phyloP scores from a whole-genome alignment of 2,329 filamentous ascomycete genomes.

The Ceratocystis diversiconidia region DNA sequence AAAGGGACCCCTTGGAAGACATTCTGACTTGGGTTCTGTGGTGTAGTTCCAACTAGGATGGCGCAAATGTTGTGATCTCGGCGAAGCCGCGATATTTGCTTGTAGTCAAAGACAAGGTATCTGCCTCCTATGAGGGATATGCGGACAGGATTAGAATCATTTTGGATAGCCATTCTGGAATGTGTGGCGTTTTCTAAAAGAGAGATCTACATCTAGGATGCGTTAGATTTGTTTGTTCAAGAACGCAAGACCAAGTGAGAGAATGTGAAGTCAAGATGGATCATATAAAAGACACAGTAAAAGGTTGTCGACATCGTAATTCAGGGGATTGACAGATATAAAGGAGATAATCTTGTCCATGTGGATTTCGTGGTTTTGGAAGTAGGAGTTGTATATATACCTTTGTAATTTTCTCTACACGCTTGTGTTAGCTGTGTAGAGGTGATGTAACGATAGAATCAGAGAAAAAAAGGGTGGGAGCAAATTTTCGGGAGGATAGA shows the following conservation, averaged over 20 bases:
- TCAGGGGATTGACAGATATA: slow-evolving; percentile 48
- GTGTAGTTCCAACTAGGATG: slow-evolving; percentile 72
- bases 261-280: slow-evolving; percentile 4
- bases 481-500: not conserved
- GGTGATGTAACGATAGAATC: not conserved
- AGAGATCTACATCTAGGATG: slow-evolving; percentile 13
- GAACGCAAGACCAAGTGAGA: not conserved
- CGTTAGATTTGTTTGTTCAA: slow-evolving; percentile 6
- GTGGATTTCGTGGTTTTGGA: not conserved
- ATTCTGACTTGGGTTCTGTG: slow-evolving; percentile 89
- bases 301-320: slow-evolving; percentile 29
- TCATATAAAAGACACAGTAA: slow-evolving; percentile 18
- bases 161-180: not conserved
- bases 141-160: slow-evolving; percentile 41
- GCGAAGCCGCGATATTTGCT: slow-evolving; percentile 63
- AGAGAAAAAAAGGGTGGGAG: slow-evolving; percentile 19
- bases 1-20: slow-evolving; percentile 80
- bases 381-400: not conserved
- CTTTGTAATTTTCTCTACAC: slow-evolving; percentile 16
- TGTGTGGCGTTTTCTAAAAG: not conserved
- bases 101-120: slow-evolving; percentile 80
- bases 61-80: slow-evolving; percentile 72
- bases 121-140: slow-evolving; percentile 69
- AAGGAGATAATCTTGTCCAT: slow-evolving; percentile 18
- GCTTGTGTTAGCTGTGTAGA: slow-evolving; percentile 15